Conservation (phyloP, 129 eudicot species). For the Gnaphalium uliginosum region DNA sequence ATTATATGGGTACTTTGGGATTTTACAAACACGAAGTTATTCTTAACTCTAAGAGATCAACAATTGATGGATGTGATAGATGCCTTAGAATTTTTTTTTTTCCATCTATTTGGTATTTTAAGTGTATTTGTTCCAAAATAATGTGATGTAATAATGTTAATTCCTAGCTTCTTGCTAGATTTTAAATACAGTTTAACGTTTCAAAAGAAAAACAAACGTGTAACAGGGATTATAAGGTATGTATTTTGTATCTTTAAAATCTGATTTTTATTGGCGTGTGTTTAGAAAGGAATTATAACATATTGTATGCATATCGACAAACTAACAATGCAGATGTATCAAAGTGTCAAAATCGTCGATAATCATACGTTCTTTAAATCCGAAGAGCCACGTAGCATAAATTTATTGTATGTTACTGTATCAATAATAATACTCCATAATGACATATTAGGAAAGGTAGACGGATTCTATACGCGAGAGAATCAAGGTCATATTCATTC, state of each 20-base stretch:
- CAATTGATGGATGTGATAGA: too few relatives aligned
- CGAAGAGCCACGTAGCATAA: background rate
- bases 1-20: too few relatives aligned
- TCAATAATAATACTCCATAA: background rate
- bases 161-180: background rate
- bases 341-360: background rate
- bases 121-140: background rate
- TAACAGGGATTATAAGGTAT: background rate
- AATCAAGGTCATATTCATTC: constrained; percentile 13
- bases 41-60: too few relatives aligned
- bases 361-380: background rate
- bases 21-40: too few relatives aligned
- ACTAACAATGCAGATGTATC: background rate
- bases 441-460: background rate
- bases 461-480: constrained; percentile 19
- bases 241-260: too few relatives aligned
- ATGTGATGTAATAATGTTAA: background rate
- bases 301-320: background rate
- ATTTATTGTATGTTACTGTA: background rate
- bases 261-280: background rate
- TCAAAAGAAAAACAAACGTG: too few relatives aligned
- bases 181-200: too few relatives aligned
- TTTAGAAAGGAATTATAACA: background rate
- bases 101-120: background rate
- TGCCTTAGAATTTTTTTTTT: background rate